Base-by-base conservation (phyloP, 1,284 basidiomycete genomes). In the Xerocomus amazonicus region DNA sequence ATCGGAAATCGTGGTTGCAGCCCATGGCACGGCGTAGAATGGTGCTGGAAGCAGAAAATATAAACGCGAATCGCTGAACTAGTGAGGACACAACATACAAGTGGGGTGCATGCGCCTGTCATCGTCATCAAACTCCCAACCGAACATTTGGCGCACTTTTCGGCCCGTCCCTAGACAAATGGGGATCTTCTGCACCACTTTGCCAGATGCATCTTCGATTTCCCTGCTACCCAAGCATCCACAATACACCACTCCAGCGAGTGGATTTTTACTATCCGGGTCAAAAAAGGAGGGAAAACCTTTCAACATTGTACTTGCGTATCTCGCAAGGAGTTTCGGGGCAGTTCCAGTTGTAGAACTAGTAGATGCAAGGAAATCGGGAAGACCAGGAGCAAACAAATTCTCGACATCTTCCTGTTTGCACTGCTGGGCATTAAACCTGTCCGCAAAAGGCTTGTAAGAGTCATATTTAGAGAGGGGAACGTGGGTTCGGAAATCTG, bases 401-500 rank as follows among this genome's bases (percentile, higher is more conserved):
- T 48, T 43, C 35, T 43, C n/a, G n/a, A 48, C 40, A 2, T 48
- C 41, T 9, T 31, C 40, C 19, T 33, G 17, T 35, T 19, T 48
- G 52, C 53, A 51, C 9, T 49, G 58, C 2, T 14, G 41, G 1
- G 6, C 28, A 6, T 53, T 32, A 10, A 64, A 59, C 17, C 51
- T 54, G 19, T 51, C 47, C 4, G 54, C 17, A 23, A 54, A 64
- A 4, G 58, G 56, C 26, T 44, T 46, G 41, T 64, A 64, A 3
- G 38, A 27, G 6, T 49, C 51, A 17, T 62, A 62, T n/a, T 32
- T 23, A 0, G 62, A 54, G 1, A 60, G 45, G 2, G 29, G 36
- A 6, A 60, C 51, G 17, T 48, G 42, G 12, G 43, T 10, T 9
- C 53, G 40, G 27, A 60, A 63, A 37, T 47, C 45, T 0, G 29